Evolutionary conservation across 768 basidiomycete genomes (phyloP).

Genomic region (Lactifluus rugatus): DNA sequence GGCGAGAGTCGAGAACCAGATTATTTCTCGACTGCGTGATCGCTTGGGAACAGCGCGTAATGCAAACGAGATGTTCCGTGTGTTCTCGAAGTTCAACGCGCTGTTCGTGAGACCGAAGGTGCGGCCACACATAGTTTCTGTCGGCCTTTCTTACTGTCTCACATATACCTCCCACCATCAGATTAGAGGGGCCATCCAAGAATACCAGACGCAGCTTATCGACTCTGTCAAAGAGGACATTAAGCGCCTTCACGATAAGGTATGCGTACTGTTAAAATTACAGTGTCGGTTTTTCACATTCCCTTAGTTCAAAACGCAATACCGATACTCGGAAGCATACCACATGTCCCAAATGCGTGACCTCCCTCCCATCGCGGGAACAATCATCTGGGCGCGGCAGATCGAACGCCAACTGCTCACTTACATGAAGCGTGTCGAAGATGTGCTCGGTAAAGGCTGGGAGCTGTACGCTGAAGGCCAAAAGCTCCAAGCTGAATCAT

Average conservation of each 20-base stretch:
- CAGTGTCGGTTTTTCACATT: not conserved
- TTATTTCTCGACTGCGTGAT: slow-evolving; percentile 87
- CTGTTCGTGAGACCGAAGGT: slow-evolving; percentile 95
- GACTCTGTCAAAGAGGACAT: slow-evolving; percentile 99
- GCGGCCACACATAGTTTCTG: slow-evolving; percentile 10
- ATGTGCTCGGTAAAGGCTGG: slow-evolving; percentile 97
- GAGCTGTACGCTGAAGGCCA: slow-evolving; percentile 99
- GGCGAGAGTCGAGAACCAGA: slow-evolving; percentile 95
- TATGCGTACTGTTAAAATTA: slow-evolving; percentile 20
- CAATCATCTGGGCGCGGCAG: slow-evolving; percentile 98
- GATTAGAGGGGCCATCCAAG: slow-evolving; percentile 98
- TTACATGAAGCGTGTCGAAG: slow-evolving; percentile 99
- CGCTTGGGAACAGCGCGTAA: slow-evolving; percentile 90
- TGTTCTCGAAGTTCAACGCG: slow-evolving; percentile 97
- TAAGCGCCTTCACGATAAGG: slow-evolving; percentile 89
- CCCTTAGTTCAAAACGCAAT: slow-evolving; percentile 84
- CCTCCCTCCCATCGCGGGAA: slow-evolving; percentile 93
- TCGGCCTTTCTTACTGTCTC: not conserved
- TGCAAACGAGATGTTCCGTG: slow-evolving; percentile 99
- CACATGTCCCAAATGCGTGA: slow-evolving; percentile 99
- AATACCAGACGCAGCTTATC: slow-evolving; percentile 97
- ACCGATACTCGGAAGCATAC: slow-evolving; percentile 90
- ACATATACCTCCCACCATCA: slow-evolving; percentile 24
- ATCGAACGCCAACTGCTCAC: slow-evolving; percentile 92
- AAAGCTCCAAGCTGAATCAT: slow-evolving; percentile 85